Base-by-base conservation (phyloP, 2,329 filamentous ascomycete species). In the Cytospora mali region DNA sequence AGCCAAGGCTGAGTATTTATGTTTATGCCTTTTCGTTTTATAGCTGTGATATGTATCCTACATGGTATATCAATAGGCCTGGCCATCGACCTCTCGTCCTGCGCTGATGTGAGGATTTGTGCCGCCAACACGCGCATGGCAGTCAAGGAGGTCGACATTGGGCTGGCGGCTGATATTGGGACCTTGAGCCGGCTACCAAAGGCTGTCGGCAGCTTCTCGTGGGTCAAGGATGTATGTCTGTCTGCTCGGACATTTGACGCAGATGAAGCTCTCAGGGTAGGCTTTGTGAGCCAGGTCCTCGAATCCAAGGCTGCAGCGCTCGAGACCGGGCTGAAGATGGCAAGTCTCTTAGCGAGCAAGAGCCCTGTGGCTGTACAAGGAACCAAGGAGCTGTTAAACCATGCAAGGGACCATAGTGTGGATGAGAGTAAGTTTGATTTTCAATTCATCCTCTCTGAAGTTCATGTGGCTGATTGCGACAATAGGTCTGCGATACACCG, bases 381-480 rank as follows among this genome's bases (percentile, higher is more conserved):
- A 6, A 96, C 93, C 10, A 97, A 97, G 80, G 90, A 95, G 77
- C 76, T 96, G 66, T 73, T 97, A 72, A 93, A 95, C 75, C 92
- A 89, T 72, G 90, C 88, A 35, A 83, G 91, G 69, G 93, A 96
- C 74, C 86, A 93, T 73, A 81, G 83, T 2, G 86, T 96, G 29
- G 85, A 84, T 52, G 92, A 96, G 69, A 92, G 88, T 88, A 74
- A 72, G 84, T 81, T 25, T 51, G 62, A n/a, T n/a, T 23, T n/a
- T n/a, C 25, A 55, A 31, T 51, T 27, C 57, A 53, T 31, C 48
- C n/a, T 58, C 55, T 29, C 27, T 56, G 18, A 10, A 11, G 21
- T 42, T 56, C 28, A 33, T 31, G 42, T 65, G 62, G 54, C 48
- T 29, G 14, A 13, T 52, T 65, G 53, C 31, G 13, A 31, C 4